phyloP scores from a whole-genome alignment of 2,329 filamentous ascomycete genomes.

The Colletotrichum camelliae region DNA sequence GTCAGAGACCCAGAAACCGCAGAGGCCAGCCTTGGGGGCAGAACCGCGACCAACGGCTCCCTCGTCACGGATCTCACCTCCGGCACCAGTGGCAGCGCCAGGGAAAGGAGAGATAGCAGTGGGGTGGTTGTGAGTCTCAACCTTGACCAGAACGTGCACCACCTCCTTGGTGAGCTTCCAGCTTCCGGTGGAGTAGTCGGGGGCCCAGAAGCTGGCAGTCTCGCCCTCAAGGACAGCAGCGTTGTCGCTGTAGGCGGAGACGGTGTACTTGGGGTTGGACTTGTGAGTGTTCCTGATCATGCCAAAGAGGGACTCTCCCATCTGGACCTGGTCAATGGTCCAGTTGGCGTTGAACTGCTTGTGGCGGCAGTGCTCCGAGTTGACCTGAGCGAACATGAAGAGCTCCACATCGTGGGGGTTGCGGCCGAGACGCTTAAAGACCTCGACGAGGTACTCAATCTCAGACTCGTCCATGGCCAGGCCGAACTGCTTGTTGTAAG shows the following conservation, averaged over 20 bases:
- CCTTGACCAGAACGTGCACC: constrained; percentile 89
- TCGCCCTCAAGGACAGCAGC: constrained; percentile 87
- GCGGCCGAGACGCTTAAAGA: constrained; percentile 49
- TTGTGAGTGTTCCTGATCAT: constrained; percentile 98
- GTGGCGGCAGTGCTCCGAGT: constrained; percentile 87
- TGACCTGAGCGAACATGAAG: constrained; percentile 99
- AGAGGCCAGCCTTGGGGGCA: constrained; percentile 87
- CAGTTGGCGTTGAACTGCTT: constrained; percentile 98
- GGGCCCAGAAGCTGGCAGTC: constrained; percentile 78
- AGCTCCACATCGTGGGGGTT: constrained; percentile 89
- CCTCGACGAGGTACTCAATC: constrained; percentile 90
- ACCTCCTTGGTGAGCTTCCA: constrained; percentile 89
- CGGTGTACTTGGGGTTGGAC: constrained; percentile 78
- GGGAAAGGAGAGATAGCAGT: constrained; percentile 94
- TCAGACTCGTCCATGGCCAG: constrained; percentile 87
- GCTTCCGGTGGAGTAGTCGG: constrained; percentile 82
- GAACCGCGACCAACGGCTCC: constrained; percentile 93
- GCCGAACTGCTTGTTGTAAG: constrained; percentile 84
- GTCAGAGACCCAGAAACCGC: constrained; percentile 95
- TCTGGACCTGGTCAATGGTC: constrained; percentile 87
- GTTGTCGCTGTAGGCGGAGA: constrained; percentile 97
- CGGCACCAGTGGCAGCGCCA: constrained; percentile 92
- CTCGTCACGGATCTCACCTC: constrained; percentile 95
- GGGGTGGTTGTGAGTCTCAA: constrained; percentile 97
- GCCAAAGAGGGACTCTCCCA: constrained; percentile 82